phyloP scores from a whole-genome alignment of 2,329 filamentous ascomycete genomes.

The Trichoderma breve region DNA sequence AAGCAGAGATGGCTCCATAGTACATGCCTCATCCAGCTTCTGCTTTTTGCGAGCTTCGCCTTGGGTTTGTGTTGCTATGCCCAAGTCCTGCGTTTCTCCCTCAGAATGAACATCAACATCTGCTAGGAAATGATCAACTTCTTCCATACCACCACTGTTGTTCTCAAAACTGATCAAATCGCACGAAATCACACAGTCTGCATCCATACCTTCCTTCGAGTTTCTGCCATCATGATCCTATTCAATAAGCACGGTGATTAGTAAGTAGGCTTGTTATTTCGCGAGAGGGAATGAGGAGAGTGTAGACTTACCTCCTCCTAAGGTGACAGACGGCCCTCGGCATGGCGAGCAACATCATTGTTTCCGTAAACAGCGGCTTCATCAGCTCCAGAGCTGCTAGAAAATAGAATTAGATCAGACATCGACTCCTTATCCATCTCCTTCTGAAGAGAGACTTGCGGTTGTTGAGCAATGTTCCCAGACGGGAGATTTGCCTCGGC shows the following conservation, averaged over 20 bases:
- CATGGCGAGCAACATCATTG: background rate
- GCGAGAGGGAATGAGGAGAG: background rate
- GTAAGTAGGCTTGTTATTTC: background rate
- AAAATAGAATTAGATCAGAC: background rate
- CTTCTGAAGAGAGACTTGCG: background rate
- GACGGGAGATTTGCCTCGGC: background rate
- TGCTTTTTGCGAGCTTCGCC: background rate
- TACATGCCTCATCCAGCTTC: background rate
- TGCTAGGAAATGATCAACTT: conserved; percentile 7
- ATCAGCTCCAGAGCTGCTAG: background rate
- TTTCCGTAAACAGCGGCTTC: background rate
- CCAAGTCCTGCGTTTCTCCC: background rate
- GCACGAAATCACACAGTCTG: background rate
- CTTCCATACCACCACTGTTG: background rate
- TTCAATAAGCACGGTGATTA: background rate
- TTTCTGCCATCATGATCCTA: background rate
- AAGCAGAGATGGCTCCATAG: background rate
- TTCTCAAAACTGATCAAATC: background rate
- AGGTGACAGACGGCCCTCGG: conserved; percentile 28
- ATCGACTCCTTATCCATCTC: background rate
- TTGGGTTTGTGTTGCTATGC: background rate
- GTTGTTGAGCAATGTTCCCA: background rate
- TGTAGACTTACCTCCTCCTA: conserved; percentile 28
- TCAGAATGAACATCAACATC: background rate
- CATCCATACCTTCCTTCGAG: background rate